Percentiles rank a stretch among this genome's conserved stretches.
Conservation (phyloP, 1,284 basidiomycete species). For the Lignosus rhinocerotis region DNA sequence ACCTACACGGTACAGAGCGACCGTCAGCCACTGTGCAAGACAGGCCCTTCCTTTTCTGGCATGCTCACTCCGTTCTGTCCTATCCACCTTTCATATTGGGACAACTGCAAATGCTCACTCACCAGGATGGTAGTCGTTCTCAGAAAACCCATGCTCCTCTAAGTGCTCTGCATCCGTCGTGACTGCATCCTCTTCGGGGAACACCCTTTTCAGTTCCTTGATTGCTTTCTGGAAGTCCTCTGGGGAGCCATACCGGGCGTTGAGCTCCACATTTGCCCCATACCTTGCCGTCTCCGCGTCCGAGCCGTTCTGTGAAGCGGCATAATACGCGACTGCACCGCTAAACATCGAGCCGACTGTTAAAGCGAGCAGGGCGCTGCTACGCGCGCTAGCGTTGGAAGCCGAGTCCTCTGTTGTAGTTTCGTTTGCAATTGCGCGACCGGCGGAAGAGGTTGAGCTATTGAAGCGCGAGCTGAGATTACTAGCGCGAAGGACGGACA, state of each 20-base stretch:
- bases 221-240: conserved; percentile 55
- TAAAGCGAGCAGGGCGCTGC: conserved; percentile 11
- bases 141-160: conserved; percentile 56
- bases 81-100: not conserved
- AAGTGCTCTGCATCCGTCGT: conserved; percentile 59
- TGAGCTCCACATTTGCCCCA: conserved; percentile 18
- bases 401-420: not conserved
- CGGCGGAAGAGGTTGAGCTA: not conserved
- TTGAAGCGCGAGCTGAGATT: not conserved
- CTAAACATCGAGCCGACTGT: conserved; percentile 11
- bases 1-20: conserved; percentile 18
- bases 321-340: conserved; percentile 15
- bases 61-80: not conserved
- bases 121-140: conserved; percentile 61
- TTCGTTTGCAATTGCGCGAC: not conserved
- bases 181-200: conserved; percentile 42
- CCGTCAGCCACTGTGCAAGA: not conserved
- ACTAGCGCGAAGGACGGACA: not conserved
- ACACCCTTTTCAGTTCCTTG: conserved; percentile 42
- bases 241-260: conserved; percentile 43
- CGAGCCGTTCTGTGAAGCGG: not conserved
- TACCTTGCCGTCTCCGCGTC: not conserved
- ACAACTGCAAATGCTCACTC: conserved; percentile 6
- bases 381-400: not conserved
- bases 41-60: not conserved